These are phyloP conservation scores for Melampsora larici-populina DNA, from an alignment of 1,284 basidiomycete species.

Conservation along the genomic window DNA sequence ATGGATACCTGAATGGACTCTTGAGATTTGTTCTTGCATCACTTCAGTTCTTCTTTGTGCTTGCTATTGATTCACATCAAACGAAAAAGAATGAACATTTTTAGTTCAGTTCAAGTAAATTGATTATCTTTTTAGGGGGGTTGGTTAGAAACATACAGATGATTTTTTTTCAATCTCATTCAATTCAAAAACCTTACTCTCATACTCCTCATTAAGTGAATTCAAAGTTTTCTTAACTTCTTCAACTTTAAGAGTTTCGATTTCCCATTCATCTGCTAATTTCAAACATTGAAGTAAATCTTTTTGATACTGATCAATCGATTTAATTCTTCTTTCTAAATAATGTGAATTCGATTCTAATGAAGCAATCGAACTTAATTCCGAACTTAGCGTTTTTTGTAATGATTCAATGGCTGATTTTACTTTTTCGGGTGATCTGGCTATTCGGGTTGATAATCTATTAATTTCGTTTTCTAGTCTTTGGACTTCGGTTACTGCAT, in stretches of 20 bases:
- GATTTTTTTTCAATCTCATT: conserved; percentile 45
- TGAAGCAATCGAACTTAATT: conserved; percentile 1
- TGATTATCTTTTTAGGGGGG: too few species aligned
- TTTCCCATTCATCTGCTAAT: conserved; percentile 47
- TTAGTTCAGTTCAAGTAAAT: too few species aligned
- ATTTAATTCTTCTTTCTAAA: conserved; percentile 21
- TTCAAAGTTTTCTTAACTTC: conserved; percentile 44
- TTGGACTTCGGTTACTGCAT: neutral
- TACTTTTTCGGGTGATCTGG: conserved; percentile 31
- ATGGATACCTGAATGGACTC: conserved; percentile 26
- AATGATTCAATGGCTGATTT: conserved; percentile 21
- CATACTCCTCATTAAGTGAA: conserved; percentile 44
- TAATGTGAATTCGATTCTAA: conserved; percentile 21
- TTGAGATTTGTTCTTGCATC: conserved; percentile 22
- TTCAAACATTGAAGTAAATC: conserved; percentile 46
- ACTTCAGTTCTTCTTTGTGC: conserved; percentile 32
- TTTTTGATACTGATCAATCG: conserved; percentile 21
- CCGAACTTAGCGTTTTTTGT: conserved; percentile 19
- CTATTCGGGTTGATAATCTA: conserved; percentile 24
- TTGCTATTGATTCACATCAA: conserved; percentile 6
- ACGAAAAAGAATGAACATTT: too few species aligned
- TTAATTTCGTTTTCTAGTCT: conserved; percentile 15
- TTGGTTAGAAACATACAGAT: conserved; percentile 14
- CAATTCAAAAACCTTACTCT: conserved; percentile 44
- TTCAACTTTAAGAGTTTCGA: conserved; percentile 43